phyloP scores from a whole-genome alignment of 2,329 filamentous ascomycete genomes.

The Phyllosticta citriasiana region DNA sequence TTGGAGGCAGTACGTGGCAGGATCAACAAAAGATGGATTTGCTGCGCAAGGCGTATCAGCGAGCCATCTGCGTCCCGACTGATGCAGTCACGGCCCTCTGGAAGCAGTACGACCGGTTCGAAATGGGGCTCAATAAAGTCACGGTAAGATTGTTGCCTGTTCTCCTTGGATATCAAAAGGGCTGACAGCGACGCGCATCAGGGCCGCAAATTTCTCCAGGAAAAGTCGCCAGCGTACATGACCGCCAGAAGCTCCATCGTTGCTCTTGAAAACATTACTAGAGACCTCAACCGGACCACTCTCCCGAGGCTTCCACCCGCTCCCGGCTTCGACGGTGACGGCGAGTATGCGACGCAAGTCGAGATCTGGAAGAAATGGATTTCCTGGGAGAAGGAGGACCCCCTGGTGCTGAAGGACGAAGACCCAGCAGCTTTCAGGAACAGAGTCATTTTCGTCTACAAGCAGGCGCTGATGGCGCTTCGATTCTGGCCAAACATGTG shows the following conservation, averaged over 20 bases:
- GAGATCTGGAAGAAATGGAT: conserved; percentile 92
- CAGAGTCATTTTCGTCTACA: conserved; percentile 82
- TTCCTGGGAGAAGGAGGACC: conserved; percentile 88
- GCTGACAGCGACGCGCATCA: conserved; percentile 29
- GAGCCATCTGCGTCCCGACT: conserved; percentile 78
- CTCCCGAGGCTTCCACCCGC: conserved; percentile 74
- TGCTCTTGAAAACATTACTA: conserved; percentile 79
- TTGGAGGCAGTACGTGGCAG: conserved; percentile 84
- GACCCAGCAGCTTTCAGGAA: conserved; percentile 65
- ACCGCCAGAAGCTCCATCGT: conserved; percentile 85
- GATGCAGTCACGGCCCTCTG: conserved; percentile 73
- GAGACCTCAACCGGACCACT: conserved; percentile 64
- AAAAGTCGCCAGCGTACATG: conserved; percentile 90
- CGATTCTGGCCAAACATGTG: conserved; percentile 94
- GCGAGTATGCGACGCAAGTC: conserved; percentile 75
- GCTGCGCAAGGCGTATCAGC: conserved; percentile 84
- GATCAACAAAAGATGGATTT: conserved; percentile 97
- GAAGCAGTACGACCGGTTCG: conserved; percentile 97
- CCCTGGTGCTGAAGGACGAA: conserved; percentile 73
- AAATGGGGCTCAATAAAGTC: conserved; percentile 86
- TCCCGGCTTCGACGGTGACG: conserved; percentile 75
- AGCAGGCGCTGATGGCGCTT: conserved; percentile 84
- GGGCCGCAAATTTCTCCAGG: conserved; percentile 90
- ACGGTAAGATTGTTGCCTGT: conserved; percentile 47
- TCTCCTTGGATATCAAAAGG: background rate